Evolutionary conservation across 345 rosid species (phyloP).

Genomic region (Dimocarpus longan): DNA sequence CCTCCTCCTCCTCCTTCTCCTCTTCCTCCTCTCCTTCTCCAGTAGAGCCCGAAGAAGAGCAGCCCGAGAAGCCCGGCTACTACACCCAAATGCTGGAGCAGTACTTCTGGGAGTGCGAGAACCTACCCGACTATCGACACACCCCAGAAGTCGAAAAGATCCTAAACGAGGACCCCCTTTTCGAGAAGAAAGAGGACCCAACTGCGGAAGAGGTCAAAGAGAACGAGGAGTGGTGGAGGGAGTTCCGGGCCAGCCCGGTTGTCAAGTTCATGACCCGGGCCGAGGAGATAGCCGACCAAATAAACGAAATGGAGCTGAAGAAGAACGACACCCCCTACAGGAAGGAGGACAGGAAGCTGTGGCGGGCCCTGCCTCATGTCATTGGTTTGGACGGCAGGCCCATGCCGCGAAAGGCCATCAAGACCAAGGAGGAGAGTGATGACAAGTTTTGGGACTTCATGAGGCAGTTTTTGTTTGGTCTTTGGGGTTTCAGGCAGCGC

Average conservation of each 20-base stretch:
- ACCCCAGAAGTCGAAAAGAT: slow-evolving; percentile 76
- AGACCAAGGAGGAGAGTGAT: slow-evolving; percentile 72
- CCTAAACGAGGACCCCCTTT: slow-evolving; percentile 55
- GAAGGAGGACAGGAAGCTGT: slow-evolving; percentile 65
- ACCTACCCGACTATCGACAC: slow-evolving; percentile 74
- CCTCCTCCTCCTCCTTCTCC: no score
- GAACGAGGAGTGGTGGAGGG: slow-evolving; percentile 75
- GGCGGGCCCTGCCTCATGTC: slow-evolving; percentile 77
- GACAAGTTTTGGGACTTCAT: slow-evolving; percentile 92
- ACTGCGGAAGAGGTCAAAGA: slow-evolving; percentile 60
- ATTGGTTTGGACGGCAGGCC: slow-evolving; percentile 82
- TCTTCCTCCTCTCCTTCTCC: background rate
- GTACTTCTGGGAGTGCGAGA: slow-evolving; percentile 78
- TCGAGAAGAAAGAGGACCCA: slow-evolving; percentile 75
- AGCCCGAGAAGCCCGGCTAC: slow-evolving; percentile 41
- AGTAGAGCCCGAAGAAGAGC: slow-evolving; percentile 16
- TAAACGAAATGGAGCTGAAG: slow-evolving; percentile 63
- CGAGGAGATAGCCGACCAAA: slow-evolving; percentile 58
- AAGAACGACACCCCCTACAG: slow-evolving; percentile 62
- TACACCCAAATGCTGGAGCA: slow-evolving; percentile 53
- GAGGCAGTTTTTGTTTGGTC: slow-evolving; percentile 79
- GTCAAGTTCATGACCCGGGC: slow-evolving; percentile 64
- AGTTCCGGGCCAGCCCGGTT: slow-evolving; percentile 64
- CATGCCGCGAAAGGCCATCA: slow-evolving; percentile 83
- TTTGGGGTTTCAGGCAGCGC: slow-evolving; percentile 89